Percentiles rank a stretch among this genome's conserved stretches.
Evolutionary conservation across 768 basidiomycete genomes (phyloP).

Genomic region (Vararia minispora): DNA sequence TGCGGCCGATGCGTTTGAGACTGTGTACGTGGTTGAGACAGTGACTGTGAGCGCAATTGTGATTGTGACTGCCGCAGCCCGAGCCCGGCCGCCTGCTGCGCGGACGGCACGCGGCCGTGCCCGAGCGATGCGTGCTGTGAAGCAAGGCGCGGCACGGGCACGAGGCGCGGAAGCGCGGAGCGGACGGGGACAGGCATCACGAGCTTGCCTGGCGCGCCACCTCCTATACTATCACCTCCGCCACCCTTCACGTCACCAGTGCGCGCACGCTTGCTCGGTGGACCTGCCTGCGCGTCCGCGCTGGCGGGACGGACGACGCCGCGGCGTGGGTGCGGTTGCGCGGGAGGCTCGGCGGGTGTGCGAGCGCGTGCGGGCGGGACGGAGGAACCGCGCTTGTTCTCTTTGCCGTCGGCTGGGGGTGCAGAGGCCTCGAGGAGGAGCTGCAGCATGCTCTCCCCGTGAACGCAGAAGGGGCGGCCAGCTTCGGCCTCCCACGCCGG

Average conservation of each 20-base stretch:
- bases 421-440: conserved; percentile 64
- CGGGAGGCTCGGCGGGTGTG: conserved; percentile 18
- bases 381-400: conserved; percentile 53
- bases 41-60: no score
- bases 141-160: conserved; percentile 38
- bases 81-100: conserved; percentile 20
- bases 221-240: conserved; percentile 24
- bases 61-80: no score
- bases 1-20: conserved; percentile 6
- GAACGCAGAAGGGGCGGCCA: conserved; percentile 68
- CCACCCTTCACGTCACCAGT: conserved; percentile 30
- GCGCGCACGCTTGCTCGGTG: conserved; percentile 54
- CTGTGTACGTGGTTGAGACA: no score
- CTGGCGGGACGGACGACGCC: conserved; percentile 55
- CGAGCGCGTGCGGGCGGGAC: conserved; percentile 54
- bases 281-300: conserved; percentile 33
- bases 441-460: conserved; percentile 73
- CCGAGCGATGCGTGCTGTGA: conserved; percentile 45
- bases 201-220: conserved; percentile 16
- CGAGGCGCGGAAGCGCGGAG: conserved; percentile 26
- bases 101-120: conserved; percentile 34
- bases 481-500: conserved; percentile 80
- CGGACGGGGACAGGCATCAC: conserved; percentile 15
- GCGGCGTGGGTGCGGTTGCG: conserved; percentile 19
- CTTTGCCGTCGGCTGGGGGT: conserved; percentile 59